Percentiles rank a stretch among this genome's conserved stretches.
Evolutionary conservation across 1,284 basidiomycete species (phyloP).

Genomic region (Phellinidium pouzarii): DNA sequence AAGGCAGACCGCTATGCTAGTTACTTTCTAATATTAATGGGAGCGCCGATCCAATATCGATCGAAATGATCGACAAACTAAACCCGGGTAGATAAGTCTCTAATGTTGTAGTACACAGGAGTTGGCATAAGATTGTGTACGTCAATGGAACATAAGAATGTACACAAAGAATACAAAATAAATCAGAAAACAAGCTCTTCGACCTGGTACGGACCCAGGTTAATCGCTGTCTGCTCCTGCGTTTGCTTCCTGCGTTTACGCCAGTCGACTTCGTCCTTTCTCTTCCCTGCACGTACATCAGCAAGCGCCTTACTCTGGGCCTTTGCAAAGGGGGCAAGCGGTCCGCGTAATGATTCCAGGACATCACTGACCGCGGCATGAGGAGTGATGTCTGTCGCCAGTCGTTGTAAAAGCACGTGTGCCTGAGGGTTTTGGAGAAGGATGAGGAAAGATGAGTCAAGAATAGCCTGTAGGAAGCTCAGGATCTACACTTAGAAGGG

Average conservation of each 20-base stretch:
- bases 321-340: slow-evolving; percentile 53
- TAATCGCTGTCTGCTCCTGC: slow-evolving; percentile 44
- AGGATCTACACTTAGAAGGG: slow-evolving; percentile 37
- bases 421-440: slow-evolving; percentile 55
- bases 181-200: slow-evolving; percentile 59
- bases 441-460: slow-evolving; percentile 62
- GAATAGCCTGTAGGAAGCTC: slow-evolving; percentile 50
- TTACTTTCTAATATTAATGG: too few relatives aligned
- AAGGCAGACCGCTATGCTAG: too few relatives aligned
- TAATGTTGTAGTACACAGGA: too few relatives aligned
- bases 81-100: too few relatives aligned
- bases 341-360: slow-evolving; percentile 48
- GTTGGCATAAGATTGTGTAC: too few relatives aligned
- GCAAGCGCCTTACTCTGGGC: slow-evolving; percentile 42
- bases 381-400: slow-evolving; percentile 45
- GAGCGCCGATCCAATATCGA: too few relatives aligned
- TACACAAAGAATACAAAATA: not conserved
- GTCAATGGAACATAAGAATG: not conserved
- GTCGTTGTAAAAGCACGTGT: slow-evolving; percentile 40
- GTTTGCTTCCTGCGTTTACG: slow-evolving; percentile 45
- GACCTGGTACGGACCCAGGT: slow-evolving; percentile 59
- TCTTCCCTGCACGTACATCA: slow-evolving; percentile 31
- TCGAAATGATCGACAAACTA: too few relatives aligned
- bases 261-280: slow-evolving; percentile 43
- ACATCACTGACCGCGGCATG: slow-evolving; percentile 44